Conservation (phyloP, 495 filamentous ascomycete genomes). For the Neurospora discreta region DNA sequence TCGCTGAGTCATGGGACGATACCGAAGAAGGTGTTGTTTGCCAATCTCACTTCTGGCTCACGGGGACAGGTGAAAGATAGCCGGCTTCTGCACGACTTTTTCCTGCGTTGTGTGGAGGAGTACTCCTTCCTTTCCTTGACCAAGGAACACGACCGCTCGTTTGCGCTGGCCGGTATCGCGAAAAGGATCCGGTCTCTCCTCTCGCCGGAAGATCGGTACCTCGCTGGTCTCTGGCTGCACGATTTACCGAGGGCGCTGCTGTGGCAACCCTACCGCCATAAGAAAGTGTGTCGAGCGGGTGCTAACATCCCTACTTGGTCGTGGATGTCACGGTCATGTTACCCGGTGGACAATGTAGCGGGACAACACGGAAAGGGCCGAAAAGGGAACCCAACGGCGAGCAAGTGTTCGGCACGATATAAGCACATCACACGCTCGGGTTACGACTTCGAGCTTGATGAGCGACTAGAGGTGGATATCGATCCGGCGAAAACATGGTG, state of each 20-base stretch:
- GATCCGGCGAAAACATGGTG: constrained; percentile 4
- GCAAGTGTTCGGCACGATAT: background rate
- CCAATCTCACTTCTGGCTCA: background rate
- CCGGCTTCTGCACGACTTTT: constrained; percentile 5
- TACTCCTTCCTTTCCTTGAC: constrained; percentile 10
- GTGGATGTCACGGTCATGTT: constrained; percentile 7
- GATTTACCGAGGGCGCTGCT: constrained; percentile 7
- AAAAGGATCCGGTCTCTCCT: background rate
- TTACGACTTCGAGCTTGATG: background rate
- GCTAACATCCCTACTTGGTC: constrained; percentile 2
- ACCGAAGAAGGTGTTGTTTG: constrained; percentile 10
- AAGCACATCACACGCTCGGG: constrained; percentile 4
- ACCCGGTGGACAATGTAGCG: background rate
- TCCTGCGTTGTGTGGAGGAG: constrained; percentile 11
- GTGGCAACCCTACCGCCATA: constrained; percentile 7
- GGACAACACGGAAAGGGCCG: background rate
- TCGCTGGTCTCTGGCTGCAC: constrained; percentile 6
- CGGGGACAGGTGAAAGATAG: background rate
- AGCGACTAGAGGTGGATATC: background rate
- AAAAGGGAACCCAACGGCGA: background rate
- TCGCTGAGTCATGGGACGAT: background rate
- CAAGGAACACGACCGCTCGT: constrained; percentile 6
- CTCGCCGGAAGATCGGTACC: background rate
- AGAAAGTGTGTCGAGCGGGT: constrained; percentile 1
- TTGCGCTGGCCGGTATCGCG: constrained; percentile 9